Conservation (phyloP, 129 eudicot genomes). For the Chrysanthemum seticuspe region DNA sequence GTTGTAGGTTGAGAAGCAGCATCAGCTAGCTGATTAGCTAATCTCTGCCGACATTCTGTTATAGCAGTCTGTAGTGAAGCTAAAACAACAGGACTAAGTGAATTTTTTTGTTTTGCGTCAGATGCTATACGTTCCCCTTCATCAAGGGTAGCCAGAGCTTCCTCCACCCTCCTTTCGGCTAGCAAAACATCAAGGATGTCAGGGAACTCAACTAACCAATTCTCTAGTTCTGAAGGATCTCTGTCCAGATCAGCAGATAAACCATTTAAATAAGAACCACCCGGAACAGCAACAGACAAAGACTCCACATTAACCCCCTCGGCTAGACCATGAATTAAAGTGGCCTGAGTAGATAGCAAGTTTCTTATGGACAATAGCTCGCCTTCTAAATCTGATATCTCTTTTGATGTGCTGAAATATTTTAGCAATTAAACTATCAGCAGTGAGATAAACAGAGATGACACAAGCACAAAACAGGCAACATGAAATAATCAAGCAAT, state of each 20-base stretch:
- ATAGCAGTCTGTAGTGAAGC: conserved; percentile 59
- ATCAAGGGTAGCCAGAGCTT: conserved; percentile 77
- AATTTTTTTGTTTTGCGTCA: conserved; percentile 74
- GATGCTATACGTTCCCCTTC: conserved; percentile 79
- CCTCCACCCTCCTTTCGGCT: conserved; percentile 98
- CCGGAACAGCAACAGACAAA: conserved; percentile 45
- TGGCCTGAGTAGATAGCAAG: conserved; percentile 93
- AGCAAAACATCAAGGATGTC: conserved; percentile 89
- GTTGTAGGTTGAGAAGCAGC: conserved; percentile 98
- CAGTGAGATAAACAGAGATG: not conserved
- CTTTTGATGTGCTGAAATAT: conserved; percentile 87
- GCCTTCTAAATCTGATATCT: conserved; percentile 98
- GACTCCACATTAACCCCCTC: conserved; percentile 88
- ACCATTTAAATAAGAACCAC: conserved; percentile 48
- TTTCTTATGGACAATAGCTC: conserved; percentile 96
- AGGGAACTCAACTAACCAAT: conserved; percentile 84
- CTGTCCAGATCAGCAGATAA: conserved; percentile 44
- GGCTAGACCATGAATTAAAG: conserved; percentile 84
- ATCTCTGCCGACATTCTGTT: conserved; percentile 67
- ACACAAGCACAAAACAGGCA: not conserved
- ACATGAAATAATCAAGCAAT: not conserved
- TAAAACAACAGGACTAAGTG: conserved; percentile 47
- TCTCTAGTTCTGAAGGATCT: conserved; percentile 90
- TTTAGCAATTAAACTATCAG: conserved; percentile 21
- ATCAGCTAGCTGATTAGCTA: conserved; percentile 99